Evolutionary conservation across 352 stramenopile species (phyloP).

Genomic region (Globisporangium emineosum): DNA sequence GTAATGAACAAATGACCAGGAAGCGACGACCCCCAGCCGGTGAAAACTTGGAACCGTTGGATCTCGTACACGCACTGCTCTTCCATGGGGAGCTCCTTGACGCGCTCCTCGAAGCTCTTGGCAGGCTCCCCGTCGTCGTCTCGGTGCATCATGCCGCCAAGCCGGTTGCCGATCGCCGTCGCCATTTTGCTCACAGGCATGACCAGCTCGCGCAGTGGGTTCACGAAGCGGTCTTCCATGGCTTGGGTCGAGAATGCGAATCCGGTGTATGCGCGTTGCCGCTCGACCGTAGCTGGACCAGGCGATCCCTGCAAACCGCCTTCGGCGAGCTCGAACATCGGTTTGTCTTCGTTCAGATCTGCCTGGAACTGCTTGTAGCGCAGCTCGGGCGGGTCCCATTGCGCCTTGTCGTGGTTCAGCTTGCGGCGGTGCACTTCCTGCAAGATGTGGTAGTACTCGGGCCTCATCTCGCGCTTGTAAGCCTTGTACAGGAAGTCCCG

Average conservation of each 20-base stretch:
- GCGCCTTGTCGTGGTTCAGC: slow-evolving; percentile 35
- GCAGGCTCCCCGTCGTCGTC: slow-evolving; percentile 25
- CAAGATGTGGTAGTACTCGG: slow-evolving; percentile 87
- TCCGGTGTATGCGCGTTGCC: slow-evolving; percentile 66
- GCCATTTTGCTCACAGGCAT: slow-evolving; percentile 60
- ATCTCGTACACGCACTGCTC: slow-evolving; percentile 78
- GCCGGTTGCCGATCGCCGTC: slow-evolving; percentile 24
- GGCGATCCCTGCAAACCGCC: slow-evolving; percentile 22
- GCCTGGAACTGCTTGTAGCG: slow-evolving; percentile 72
- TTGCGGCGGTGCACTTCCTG: slow-evolving; percentile 67
- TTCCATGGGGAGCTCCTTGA: slow-evolving; percentile 52
- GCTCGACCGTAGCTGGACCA: slow-evolving; percentile 21
- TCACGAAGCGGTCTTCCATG: slow-evolving; percentile 77
- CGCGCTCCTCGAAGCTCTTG: slow-evolving; percentile 64
- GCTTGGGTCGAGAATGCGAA: slow-evolving; percentile 84
- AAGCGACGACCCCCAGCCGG: slow-evolving; percentile 71
- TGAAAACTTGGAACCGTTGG: slow-evolving; percentile 83
- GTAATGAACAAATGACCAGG: slow-evolving; percentile 76
- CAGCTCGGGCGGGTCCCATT: slow-evolving; percentile 63
- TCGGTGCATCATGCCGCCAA: slow-evolving; percentile 38
- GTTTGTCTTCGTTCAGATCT: slow-evolving; percentile 54
- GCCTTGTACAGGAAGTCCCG: slow-evolving; percentile 83
- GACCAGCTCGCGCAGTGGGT: slow-evolving; percentile 70
- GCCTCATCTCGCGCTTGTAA: slow-evolving; percentile 79
- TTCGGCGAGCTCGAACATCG: slow-evolving; percentile 57